Percentiles rank a stretch among this genome's conserved stretches.
Conservation (phyloP, 2,329 filamentous ascomycete genomes). For the Monosporascus sp. region DNA sequence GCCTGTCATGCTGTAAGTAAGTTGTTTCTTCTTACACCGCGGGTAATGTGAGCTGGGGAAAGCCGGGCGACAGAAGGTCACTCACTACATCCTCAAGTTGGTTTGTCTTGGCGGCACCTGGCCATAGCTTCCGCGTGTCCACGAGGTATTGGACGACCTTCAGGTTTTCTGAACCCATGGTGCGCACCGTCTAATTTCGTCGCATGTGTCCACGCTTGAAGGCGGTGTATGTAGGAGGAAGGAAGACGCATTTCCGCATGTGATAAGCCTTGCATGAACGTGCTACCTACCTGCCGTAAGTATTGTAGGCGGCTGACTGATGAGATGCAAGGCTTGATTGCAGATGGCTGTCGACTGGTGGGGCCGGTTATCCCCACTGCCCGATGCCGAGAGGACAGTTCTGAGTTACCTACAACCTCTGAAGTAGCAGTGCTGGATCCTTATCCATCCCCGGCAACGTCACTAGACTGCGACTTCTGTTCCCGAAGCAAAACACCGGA, state of each 20-base stretch:
- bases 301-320: background rate
- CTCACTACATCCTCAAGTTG: slow-evolving; percentile 43
- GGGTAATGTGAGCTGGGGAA: too few relatives aligned
- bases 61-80: background rate
- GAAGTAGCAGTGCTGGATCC: too few relatives aligned
- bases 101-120: slow-evolving; percentile 42
- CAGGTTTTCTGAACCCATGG: slow-evolving; percentile 25
- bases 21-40: too few relatives aligned
- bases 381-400: too few relatives aligned
- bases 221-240: background rate
- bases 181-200: slow-evolving; percentile 1
- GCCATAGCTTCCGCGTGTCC: slow-evolving; percentile 56
- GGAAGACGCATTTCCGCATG: background rate
- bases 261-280: background rate
- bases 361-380: too few relatives aligned
- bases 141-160: slow-evolving; percentile 56
- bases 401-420: too few relatives aligned
- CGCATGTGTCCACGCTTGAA: background rate
- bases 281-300: background rate
- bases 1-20: slow-evolving; percentile 34
- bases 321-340: background rate
- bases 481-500: too few relatives aligned
- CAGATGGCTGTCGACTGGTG: too few relatives aligned
- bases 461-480: too few relatives aligned
- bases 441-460: too few relatives aligned